phyloP scores from a whole-genome alignment of 306 rosid species.

The Coriaria nepalensis region DNA sequence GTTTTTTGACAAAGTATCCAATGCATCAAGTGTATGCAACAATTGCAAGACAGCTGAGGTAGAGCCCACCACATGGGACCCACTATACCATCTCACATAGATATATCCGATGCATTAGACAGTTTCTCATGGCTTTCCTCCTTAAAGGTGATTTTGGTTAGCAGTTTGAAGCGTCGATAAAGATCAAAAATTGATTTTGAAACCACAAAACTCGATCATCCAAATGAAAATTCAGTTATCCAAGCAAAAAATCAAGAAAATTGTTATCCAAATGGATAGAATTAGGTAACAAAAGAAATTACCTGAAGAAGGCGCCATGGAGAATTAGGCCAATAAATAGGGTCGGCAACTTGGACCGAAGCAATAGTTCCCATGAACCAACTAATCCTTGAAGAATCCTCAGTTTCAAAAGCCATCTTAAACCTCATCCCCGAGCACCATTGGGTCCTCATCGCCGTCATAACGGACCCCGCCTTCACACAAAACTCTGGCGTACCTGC shows the following conservation, averaged over 20 bases:
- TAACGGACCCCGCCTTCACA: constrained; percentile 53
- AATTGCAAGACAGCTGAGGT: too few relatives aligned
- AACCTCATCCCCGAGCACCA: constrained; percentile 95
- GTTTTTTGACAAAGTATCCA: too few relatives aligned
- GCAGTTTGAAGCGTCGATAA: too few relatives aligned
- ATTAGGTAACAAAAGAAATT: neutral
- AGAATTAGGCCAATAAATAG: constrained; percentile 82
- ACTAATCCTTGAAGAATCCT: constrained; percentile 89
- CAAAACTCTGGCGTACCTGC: constrained; percentile 88
- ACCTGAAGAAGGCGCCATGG: constrained; percentile 99
- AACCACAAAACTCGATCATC: too few relatives aligned
- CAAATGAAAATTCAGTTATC: neutral
- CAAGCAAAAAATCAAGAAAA: too few relatives aligned
- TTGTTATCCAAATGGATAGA: neutral
- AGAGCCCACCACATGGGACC: too few relatives aligned
- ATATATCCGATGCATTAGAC: too few relatives aligned
- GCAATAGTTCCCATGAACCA: constrained; percentile 97
- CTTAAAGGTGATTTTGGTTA: too few relatives aligned
- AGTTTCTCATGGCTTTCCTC: too few relatives aligned
- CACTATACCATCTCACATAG: too few relatives aligned
- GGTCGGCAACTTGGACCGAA: constrained; percentile 75
- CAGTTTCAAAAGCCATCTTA: constrained; percentile 98
- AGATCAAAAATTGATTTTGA: too few relatives aligned
- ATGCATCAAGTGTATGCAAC: too few relatives aligned
- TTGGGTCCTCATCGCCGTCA: constrained; percentile 63